Evolutionary conservation across 2,329 filamentous ascomycete species (phyloP).

Genomic region (Aspergillus piperis): DNA sequence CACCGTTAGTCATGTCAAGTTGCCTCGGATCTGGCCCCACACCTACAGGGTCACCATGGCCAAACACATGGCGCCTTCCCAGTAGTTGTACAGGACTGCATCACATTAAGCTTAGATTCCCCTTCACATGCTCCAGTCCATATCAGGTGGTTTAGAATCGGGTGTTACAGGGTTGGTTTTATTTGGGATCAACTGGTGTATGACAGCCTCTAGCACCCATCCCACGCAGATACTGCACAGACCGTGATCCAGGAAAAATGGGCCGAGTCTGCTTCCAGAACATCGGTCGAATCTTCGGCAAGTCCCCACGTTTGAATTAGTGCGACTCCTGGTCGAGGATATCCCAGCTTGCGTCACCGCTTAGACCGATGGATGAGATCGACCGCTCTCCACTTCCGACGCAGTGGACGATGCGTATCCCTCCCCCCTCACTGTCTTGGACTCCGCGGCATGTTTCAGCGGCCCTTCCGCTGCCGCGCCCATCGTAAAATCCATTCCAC

Average conservation of each 20-base stretch:
- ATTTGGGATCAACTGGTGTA: background rate
- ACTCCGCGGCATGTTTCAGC: slow-evolving; percentile 1
- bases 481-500: slow-evolving; percentile 48
- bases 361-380: background rate
- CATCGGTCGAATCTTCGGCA: background rate
- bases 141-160: background rate
- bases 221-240: slow-evolving; percentile 1
- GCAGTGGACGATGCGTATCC: background rate
- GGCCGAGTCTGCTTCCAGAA: slow-evolving; percentile 4
- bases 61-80: background rate
- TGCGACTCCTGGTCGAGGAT: background rate
- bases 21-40: too few relatives aligned
- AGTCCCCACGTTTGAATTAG: slow-evolving; percentile 1
- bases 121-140: background rate
- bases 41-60: background rate
- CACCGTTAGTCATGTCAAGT: too few relatives aligned
- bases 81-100: background rate
- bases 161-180: background rate
- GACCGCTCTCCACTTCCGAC: slow-evolving; percentile 12
- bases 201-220: background rate
- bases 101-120: background rate
- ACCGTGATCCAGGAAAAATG: background rate
- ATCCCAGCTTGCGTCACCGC: slow-evolving; percentile 7
- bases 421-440: background rate
- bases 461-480: slow-evolving; percentile 33